Evolutionary conservation across 2,329 filamentous ascomycete species (phyloP).

Genomic region (Myriosclerotinia scirpicola): DNA sequence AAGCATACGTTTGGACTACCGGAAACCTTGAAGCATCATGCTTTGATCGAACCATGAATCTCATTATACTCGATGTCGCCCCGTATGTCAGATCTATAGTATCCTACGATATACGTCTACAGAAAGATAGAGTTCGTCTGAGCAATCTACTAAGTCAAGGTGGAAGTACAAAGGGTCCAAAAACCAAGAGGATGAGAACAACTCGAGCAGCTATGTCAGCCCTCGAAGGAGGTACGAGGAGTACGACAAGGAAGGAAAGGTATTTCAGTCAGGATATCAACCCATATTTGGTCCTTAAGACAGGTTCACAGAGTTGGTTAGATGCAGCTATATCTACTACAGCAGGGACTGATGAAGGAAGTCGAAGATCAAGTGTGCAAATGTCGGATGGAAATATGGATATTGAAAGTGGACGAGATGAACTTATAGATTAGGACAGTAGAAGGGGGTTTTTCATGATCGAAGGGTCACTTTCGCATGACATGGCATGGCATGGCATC

Average conservation of each 20-base stretch:
- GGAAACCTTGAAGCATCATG: slow-evolving; percentile 64
- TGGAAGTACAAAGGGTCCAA: slow-evolving; percentile 48
- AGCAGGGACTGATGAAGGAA: slow-evolving; percentile 6
- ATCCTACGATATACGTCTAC: slow-evolving; percentile 69
- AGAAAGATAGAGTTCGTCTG: slow-evolving; percentile 63
- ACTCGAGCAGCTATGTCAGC: slow-evolving; percentile 76
- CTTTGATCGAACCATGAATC: slow-evolving; percentile 68
- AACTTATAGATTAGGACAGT: neutral
- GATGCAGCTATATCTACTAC: slow-evolving; percentile 28
- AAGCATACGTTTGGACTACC: slow-evolving; percentile 41
- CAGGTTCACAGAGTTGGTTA: slow-evolving; percentile 47
- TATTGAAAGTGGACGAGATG: slow-evolving; percentile 16
- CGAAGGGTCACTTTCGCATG: neutral
- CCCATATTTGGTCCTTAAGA: slow-evolving; percentile 62
- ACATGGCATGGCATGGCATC: neutral
- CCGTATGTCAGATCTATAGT: slow-evolving; percentile 89
- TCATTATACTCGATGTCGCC: slow-evolving; percentile 75
- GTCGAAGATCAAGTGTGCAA: slow-evolving; percentile 18
- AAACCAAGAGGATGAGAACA: slow-evolving; percentile 61
- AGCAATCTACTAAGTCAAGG: slow-evolving; percentile 63
- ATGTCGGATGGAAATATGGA: slow-evolving; percentile 12
- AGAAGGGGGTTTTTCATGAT: no score
- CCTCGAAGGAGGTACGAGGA: slow-evolving; percentile 70
- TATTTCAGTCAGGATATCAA: slow-evolving; percentile 69
- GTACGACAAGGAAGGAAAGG: slow-evolving; percentile 64